These are phyloP conservation scores for Pseudogymnoascus sp. DNA, from an alignment of 2,329 filamentous ascomycete genomes.

Conservation along the genomic window DNA sequence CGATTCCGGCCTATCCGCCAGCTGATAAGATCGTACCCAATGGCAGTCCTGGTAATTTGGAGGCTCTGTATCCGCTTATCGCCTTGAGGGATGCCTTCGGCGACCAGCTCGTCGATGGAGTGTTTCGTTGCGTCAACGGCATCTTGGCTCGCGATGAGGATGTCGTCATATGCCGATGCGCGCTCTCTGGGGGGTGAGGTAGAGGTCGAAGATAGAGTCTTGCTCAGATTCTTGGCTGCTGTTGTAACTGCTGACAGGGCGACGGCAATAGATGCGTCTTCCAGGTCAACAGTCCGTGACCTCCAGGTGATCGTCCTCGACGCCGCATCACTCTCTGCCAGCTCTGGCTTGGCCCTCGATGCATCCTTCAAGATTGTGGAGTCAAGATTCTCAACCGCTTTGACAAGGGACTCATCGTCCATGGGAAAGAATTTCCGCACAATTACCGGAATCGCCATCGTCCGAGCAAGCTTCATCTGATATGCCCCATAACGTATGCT, in stretches of 20 bases:
- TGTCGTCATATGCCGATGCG: constrained; percentile 81
- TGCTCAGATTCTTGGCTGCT: constrained; percentile 42
- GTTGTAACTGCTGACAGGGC: constrained; percentile 63
- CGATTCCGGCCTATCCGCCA: constrained; percentile 93
- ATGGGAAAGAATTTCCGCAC: constrained; percentile 70
- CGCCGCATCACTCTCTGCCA: constrained; percentile 44
- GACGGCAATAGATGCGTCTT: constrained; percentile 85
- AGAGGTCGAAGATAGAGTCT: constrained; percentile 38
- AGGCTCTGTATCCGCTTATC: constrained; percentile 86
- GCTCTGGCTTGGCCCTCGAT: constrained; percentile 40
- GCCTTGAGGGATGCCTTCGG: constrained; percentile 74
- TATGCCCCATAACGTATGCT: constrained; percentile 93
- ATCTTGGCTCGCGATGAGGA: constrained; percentile 85
- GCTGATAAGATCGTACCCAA: constrained; percentile 88
- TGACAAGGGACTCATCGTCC: constrained; percentile 52
- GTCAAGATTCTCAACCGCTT: constrained; percentile 63
- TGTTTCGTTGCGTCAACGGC: constrained; percentile 88
- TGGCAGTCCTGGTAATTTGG: constrained; percentile 84
- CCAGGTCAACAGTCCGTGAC: constrained; percentile 73
- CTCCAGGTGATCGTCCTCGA: constrained; percentile 80
- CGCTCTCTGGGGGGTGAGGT: constrained; percentile 52
- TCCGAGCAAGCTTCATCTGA: constrained; percentile 79
- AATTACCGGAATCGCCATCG: constrained; percentile 70
- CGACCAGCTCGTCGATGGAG: constrained; percentile 81
- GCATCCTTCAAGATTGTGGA: constrained; percentile 55